Base-by-base conservation (phyloP, 768 basidiomycete genomes). In the Boletus pseudo-olivaceus region DNA sequence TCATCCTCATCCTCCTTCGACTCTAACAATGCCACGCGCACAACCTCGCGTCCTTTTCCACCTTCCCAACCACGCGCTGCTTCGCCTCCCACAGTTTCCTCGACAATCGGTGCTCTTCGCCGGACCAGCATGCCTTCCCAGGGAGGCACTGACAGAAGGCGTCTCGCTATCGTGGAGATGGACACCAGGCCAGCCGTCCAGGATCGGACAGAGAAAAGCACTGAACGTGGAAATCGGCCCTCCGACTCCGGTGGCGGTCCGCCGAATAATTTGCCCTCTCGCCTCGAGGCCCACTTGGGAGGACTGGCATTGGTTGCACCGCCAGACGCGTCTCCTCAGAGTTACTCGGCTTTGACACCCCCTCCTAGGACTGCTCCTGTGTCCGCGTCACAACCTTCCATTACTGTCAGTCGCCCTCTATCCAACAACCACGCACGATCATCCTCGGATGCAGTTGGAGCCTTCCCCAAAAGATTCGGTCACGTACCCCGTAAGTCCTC, bases 241-340 rank as follows among this genome's bases (percentile, higher is more conserved):
- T 55, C 62, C 68, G 56, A 57, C 52, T 62, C 55, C 54, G 57
- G 50, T 69, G 62, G 67, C 62, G 61, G 65, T 53, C 65, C 67
- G 39, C 61, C 69, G 6, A 54, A 66, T 41, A 59, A 60, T 55
- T 57, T 76, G 52, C 73, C 71, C 42, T 70, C 78, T 37, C 72
- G 74, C 17, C 60, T 75, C 49, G 68, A 74, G 51, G 70, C 74
- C 35, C 72, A 70, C 59, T 62, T 52, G 15, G 50, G 47, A 10
- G 81, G 82, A 49, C 75, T 89, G 26, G 83, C 87, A 49, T 75
- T 90, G 58, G 83, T 89, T 55, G 84, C 85, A 49, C 88, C 87
- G 47, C 85, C 87, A 37, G 88, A 88, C 67, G 83, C 82, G 58
- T 76, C 82, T 9, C 77, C 78, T 15, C 73, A 66, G 43, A 70